phyloP scores from a whole-genome alignment of 306 rosid genomes.

The Cicer yamashitae region DNA sequence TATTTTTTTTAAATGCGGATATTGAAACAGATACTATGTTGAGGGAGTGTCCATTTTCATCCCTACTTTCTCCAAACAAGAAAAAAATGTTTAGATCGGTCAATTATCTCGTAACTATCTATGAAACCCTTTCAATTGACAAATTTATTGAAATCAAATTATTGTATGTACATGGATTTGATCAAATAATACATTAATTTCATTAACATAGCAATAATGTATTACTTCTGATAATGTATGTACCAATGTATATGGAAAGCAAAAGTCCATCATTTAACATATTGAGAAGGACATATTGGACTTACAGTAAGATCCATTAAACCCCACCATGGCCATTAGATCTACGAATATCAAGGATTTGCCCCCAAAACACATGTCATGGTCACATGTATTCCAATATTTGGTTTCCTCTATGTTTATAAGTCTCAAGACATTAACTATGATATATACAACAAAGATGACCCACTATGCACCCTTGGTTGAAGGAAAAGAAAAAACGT shows the following conservation, averaged over 20 bases:
- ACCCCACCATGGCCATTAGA: constrained; percentile 39
- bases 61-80: not conserved
- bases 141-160: constrained; percentile 41
- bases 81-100: not conserved
- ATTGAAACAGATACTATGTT: too few species aligned
- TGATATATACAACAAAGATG: constrained; percentile 35
- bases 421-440: constrained; percentile 36
- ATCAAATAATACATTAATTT: constrained; percentile 28
- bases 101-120: constrained; percentile 7
- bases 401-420: constrained; percentile 52
- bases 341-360: constrained; percentile 45
- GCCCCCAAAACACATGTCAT: constrained; percentile 43
- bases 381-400: constrained; percentile 47
- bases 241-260: constrained; percentile 31
- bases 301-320: constrained; percentile 28
- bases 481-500: constrained; percentile 31
- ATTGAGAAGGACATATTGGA: constrained; percentile 37
- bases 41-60: too few species aligned
- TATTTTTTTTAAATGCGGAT: too few species aligned
- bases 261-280: constrained; percentile 30
- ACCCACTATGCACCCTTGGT: constrained; percentile 49
- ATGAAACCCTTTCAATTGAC: constrained; percentile 25
- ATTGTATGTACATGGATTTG: constrained; percentile 39
- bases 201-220: constrained; percentile 23
- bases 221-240: not conserved